phyloP scores from a whole-genome alignment of 1,284 basidiomycete genomes.

The Neotropicomus parvogracilis region DNA sequence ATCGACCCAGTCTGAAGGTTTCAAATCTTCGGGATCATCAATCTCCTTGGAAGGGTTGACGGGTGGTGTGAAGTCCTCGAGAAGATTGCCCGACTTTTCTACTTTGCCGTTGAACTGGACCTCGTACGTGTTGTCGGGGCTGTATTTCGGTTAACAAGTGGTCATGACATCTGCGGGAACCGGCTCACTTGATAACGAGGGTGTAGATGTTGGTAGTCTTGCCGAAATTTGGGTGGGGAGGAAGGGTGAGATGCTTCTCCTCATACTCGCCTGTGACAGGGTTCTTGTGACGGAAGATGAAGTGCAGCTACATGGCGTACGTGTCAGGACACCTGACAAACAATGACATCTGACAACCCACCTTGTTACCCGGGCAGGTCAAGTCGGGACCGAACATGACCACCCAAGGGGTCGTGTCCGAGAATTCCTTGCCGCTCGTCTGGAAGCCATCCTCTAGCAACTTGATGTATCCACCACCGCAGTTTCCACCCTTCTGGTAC shows the following conservation, averaged over 20 bases:
- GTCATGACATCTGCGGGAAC: background rate
- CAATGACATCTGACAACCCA: slow-evolving; percentile 27
- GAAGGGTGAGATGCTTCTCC: slow-evolving; percentile 90
- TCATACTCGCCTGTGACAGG: slow-evolving; percentile 88
- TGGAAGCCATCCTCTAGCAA: slow-evolving; percentile 92
- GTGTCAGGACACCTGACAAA: slow-evolving; percentile 1
- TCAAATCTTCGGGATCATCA: slow-evolving; percentile 87
- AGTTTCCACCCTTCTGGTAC: slow-evolving; percentile 98
- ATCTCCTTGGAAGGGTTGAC: slow-evolving; percentile 94
- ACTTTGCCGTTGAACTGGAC: slow-evolving; percentile 90
- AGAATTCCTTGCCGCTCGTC: slow-evolving; percentile 89
- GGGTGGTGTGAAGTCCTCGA: slow-evolving; percentile 93
- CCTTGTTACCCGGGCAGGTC: slow-evolving; percentile 85
- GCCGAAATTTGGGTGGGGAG: slow-evolving; percentile 84
- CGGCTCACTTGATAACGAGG: slow-evolving; percentile 80
- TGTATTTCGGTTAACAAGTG: slow-evolving; percentile 28
- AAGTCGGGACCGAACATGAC: slow-evolving; percentile 94
- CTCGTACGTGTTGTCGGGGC: slow-evolving; percentile 94
- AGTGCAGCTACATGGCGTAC: slow-evolving; percentile 68
- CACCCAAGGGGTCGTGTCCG: slow-evolving; percentile 96
- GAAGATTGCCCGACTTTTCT: slow-evolving; percentile 76
- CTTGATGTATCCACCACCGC: slow-evolving; percentile 99
- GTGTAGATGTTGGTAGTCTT: slow-evolving; percentile 92
- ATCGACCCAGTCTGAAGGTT: slow-evolving; percentile 95
- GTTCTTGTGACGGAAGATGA: slow-evolving; percentile 97